These are phyloP conservation scores for Calocera viscosa DNA, from an alignment of 768 basidiomycete genomes.

Conservation along the genomic window DNA sequence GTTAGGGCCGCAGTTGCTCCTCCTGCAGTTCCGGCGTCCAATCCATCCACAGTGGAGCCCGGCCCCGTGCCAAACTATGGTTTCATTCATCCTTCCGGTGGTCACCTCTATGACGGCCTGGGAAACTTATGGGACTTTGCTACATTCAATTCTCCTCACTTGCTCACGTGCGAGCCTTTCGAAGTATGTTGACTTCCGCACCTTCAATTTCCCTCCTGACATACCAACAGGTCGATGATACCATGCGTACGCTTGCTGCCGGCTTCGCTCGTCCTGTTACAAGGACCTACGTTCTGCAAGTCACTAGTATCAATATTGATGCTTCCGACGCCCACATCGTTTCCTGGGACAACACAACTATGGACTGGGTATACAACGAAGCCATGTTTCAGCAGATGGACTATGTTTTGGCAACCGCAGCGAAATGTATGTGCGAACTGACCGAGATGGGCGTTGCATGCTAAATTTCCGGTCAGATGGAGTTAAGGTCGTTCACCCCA, in stretches of 20 bases:
- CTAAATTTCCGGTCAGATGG: background rate
- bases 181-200: background rate
- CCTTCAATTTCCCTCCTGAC: background rate
- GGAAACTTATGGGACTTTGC: slow-evolving; percentile 2
- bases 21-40: background rate
- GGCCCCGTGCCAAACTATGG: background rate
- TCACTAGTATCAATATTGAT: background rate
- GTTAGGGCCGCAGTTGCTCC: background rate
- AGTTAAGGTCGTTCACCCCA: background rate
- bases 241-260: background rate
- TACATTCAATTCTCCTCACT: background rate
- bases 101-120: background rate
- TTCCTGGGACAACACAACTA: slow-evolving; percentile 1
- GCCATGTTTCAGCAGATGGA: slow-evolving; percentile 6
- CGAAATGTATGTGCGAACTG: background rate
- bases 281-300: background rate
- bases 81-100: background rate
- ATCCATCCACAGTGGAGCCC: background rate
- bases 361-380: slow-evolving; percentile 6
- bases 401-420: background rate
- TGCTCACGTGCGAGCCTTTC: background rate
- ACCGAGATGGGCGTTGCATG: background rate
- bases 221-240: background rate
- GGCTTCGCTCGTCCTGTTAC: background rate
- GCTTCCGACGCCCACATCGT: background rate